phyloP scores from a whole-genome alignment of 495 filamentous ascomycete species.

The Aspergillus cristatus region DNA sequence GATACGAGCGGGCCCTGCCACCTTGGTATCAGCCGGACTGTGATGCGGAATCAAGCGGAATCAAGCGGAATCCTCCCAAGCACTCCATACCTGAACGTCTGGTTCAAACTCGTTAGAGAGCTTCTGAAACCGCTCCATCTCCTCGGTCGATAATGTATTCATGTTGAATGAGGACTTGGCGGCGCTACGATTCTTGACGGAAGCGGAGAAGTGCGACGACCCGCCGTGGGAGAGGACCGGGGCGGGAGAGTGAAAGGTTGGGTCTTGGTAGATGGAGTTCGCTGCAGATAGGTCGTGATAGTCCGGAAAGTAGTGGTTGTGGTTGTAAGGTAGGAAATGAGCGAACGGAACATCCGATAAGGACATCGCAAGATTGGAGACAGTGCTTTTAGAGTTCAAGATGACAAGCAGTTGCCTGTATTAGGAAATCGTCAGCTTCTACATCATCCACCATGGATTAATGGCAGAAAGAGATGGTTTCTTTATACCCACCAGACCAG shows the following conservation, averaged over 20 bases:
- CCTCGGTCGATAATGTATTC: slow-evolving; percentile 38
- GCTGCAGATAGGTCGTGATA: slow-evolving; percentile 15
- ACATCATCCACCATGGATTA: too few relatives aligned
- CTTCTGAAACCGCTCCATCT: slow-evolving; percentile 46
- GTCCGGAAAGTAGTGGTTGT: slow-evolving; percentile 22
- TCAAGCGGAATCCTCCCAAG: too few relatives aligned
- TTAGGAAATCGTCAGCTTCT: too few relatives aligned
- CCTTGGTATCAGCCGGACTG: too few relatives aligned
- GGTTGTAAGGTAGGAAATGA: slow-evolving; percentile 30
- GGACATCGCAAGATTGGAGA: slow-evolving; percentile 34
- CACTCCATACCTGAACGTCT: slow-evolving; percentile 52
- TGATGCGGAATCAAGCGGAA: slow-evolving; percentile 5
- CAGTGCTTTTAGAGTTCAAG: slow-evolving; percentile 10
- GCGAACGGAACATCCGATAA: slow-evolving; percentile 30
- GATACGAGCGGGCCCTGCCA: slow-evolving; percentile 75
- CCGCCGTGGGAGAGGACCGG: slow-evolving; percentile 14
- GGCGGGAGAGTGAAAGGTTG: slow-evolving; percentile 8
- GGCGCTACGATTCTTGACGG: slow-evolving; percentile 8
- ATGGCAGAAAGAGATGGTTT: slow-evolving; percentile 1
- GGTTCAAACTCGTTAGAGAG: slow-evolving; percentile 58
- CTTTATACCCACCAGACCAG: slow-evolving; percentile 8
- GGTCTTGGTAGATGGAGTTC: slow-evolving; percentile 12
- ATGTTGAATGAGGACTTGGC: slow-evolving; percentile 23
- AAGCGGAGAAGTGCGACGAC: slow-evolving; percentile 13
- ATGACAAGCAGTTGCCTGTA: too few relatives aligned